phyloP scores from a whole-genome alignment of 129 eudicot species.

The Ambrosia trifida region DNA sequence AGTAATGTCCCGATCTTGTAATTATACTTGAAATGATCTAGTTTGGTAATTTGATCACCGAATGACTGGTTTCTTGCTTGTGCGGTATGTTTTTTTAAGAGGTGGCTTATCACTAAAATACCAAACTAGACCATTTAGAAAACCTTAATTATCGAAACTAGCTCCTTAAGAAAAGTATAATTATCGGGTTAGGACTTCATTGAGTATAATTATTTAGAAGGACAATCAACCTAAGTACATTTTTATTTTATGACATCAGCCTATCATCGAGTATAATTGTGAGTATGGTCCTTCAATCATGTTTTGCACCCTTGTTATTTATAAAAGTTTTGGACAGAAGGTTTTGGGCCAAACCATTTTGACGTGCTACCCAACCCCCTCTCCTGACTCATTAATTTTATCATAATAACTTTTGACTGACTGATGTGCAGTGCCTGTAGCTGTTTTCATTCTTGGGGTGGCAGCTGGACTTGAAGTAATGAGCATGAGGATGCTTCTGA shows the following conservation, averaged over 20 bases:
- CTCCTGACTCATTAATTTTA: background rate
- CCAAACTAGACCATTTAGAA: background rate
- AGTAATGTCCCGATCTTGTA: background rate
- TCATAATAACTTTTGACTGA: conserved; percentile 9
- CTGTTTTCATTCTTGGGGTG: conserved; percentile 90
- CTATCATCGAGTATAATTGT: background rate
- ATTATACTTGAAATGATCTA: background rate
- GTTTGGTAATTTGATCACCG: background rate
- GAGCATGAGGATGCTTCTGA: conserved; percentile 88
- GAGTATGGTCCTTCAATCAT: background rate
- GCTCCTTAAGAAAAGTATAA: background rate
- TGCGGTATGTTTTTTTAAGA: background rate
- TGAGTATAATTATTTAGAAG: background rate
- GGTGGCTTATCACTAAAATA: background rate
- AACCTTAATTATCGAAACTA: background rate
- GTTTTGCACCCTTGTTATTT: background rate
- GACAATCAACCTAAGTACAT: conserved; percentile 3
- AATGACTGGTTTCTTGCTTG: background rate
- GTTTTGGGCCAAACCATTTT: background rate
- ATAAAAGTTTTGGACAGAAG: background rate
- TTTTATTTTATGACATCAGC: background rate
- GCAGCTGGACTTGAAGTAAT: conserved; percentile 91
- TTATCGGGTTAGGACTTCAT: background rate
- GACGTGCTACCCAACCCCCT: background rate
- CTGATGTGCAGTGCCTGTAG: conserved; percentile 84